These are phyloP conservation scores for Sporothrix luriei DNA, from an alignment of 2,329 filamentous ascomycete species.

Conservation along the genomic window DNA sequence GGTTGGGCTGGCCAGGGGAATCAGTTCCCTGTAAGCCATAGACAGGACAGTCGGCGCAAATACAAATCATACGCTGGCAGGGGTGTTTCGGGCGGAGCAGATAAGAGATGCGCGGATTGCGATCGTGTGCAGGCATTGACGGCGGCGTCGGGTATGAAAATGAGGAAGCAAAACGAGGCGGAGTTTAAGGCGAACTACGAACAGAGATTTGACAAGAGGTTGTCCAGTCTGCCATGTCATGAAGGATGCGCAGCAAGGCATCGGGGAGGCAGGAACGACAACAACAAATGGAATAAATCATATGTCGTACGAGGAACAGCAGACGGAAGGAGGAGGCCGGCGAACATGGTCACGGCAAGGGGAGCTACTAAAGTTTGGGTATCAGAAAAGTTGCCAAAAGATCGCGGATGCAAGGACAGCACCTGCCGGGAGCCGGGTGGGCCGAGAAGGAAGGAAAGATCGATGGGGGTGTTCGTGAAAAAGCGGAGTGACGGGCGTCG, in stretches of 20 bases:
- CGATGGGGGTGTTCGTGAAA: neutral
- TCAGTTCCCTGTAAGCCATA: neutral
- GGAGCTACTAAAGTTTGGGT: neutral
- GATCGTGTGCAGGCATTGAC: constrained; percentile 28
- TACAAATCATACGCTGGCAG: constrained; percentile 11
- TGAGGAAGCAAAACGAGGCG: neutral
- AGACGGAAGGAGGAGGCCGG: constrained; percentile 8
- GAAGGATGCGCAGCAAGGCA: neutral
- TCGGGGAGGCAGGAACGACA: constrained; percentile 12
- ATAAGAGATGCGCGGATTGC: constrained; percentile 8
- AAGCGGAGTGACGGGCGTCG: neutral
- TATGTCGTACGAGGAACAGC: neutral
- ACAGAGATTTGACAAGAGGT: neutral
- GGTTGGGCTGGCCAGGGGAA: constrained; percentile 3
- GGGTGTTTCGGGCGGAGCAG: constrained; percentile 19
- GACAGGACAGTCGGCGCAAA: neutral
- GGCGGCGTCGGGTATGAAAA: constrained; percentile 13
- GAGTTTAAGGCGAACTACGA: neutral
- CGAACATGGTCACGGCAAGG: constrained; percentile 9
- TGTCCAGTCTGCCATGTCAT: neutral
- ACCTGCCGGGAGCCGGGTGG: constrained; percentile 16
- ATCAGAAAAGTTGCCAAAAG: constrained; percentile 1
- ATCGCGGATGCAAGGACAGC: neutral
- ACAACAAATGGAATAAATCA: constrained; percentile 11
- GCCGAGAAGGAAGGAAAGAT: neutral